Evolutionary conservation across 2,329 filamentous ascomycete genomes (phyloP), one percentile per base, ranked within the genome.

Genomic region (Mariannaea elegans): DNA sequence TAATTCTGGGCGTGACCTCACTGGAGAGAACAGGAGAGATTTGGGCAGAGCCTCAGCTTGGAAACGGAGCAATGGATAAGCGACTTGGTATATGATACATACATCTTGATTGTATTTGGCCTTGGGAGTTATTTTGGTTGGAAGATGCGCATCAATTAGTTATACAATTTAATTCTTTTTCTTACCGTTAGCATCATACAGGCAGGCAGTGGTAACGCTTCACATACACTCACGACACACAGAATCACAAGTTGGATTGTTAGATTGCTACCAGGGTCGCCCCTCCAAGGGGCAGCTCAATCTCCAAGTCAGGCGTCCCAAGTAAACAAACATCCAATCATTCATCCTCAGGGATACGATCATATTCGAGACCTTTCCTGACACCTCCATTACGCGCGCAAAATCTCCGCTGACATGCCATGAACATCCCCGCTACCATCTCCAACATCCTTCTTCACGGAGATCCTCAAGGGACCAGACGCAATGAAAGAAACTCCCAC

Each of bases 401-500:
- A n/a, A 12, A 7, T 12, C 27, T 7, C 7, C 32, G 32, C 32
- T n/a, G 14, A 4, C 16, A 16, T 29, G 12, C 18, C 29, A 23
- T 9, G 16, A 7, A 1, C 8, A n/a, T 18, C 14, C 13, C 34
- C 7, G 14, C 32, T 16, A 16, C 13, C 7, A 29, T 27, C 19
- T 12, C 14, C n/a, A n/a, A 4, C 39, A 24, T 72, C 76, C 76
- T 79, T 80, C 79, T 78, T 78, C 77, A 71, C 76, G 72, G 38
- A 72, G 56, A 60, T 64, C 75, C 76, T 46, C 59, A 57, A 69
- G 75, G 72, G 68, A 68, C 68, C 53, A 56, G 24, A 56, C 71
- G 75, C 68, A 78, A 80, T 79, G 78, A 80, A 80, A 79, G 76
- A 79, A 72, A 70, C 65, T 65, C 65, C 67, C 64, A 56, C 55